Conservation (phyloP, 179 eudicot genomes). For the Sideroxylon spinosum region DNA sequence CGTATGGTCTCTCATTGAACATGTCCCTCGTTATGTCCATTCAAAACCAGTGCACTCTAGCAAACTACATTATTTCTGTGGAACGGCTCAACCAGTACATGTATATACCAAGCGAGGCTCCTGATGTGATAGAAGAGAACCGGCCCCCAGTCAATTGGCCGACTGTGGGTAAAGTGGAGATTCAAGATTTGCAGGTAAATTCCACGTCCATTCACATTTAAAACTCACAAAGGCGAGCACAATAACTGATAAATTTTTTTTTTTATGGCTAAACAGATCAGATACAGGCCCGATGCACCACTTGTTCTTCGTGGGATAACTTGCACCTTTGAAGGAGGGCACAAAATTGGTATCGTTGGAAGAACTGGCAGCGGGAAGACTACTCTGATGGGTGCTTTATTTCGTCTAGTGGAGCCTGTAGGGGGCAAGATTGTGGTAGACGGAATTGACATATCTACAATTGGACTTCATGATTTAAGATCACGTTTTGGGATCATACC, state of each 20-base stretch:
- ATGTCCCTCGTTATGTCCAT: slow-evolving; percentile 26
- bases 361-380: slow-evolving; percentile 58
- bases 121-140: slow-evolving; percentile 30
- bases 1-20: slow-evolving; percentile 48
- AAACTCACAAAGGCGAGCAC: background rate
- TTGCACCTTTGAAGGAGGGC: slow-evolving; percentile 41
- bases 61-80: slow-evolving; percentile 38
- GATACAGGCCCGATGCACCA: slow-evolving; percentile 38
- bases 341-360: slow-evolving; percentile 48
- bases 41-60: slow-evolving; percentile 35
- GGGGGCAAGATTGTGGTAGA: slow-evolving; percentile 46
- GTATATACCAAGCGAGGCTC: slow-evolving; percentile 37
- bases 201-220: background rate
- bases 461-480: slow-evolving; percentile 51
- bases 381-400: slow-evolving; percentile 41
- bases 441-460: slow-evolving; percentile 36
- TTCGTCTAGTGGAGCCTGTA: slow-evolving; percentile 43
- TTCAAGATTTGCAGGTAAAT: slow-evolving; percentile 36
- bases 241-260: background rate
- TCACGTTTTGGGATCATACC: slow-evolving; percentile 47
- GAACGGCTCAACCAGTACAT: slow-evolving; percentile 47
- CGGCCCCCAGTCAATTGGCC: slow-evolving; percentile 43
- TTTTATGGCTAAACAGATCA: slow-evolving; percentile 25
- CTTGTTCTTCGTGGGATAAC: slow-evolving; percentile 43
- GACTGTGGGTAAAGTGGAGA: slow-evolving; percentile 34